Base-by-base conservation (phyloP, 495 filamentous ascomycete genomes). In the Penicillium riverlandense region DNA sequence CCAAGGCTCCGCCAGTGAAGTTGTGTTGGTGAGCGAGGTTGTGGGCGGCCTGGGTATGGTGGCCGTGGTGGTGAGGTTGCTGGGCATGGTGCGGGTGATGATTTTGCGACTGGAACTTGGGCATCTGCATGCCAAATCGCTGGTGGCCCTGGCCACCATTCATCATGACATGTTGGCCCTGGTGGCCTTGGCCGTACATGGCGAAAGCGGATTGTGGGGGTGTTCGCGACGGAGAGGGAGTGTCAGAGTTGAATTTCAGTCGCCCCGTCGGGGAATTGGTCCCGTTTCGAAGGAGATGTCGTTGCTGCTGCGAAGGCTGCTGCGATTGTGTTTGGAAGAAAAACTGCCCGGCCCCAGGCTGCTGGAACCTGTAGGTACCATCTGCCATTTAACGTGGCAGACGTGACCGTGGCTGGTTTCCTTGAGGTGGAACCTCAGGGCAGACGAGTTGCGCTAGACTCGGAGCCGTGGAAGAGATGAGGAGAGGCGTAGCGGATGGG, bases 141-240 rank as follows among this genome's bases (percentile, higher is more conserved):
- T 80, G 81, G 54, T 80, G 79, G 47, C 68, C 62, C 45, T 77
- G 74, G 45, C 65, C 68, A 42, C 83, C 77, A 61, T 82, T 84
- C 71, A 86, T 79, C 77, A 86, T 79, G 52, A 83, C 77, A 74
- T 89, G 85, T 64, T 91, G 88, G 50, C 79, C 81, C 59, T 90
- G 84, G 53, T 90, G 87, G 33, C 74, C 75, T 56, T 90, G 86
- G 50, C 76, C 80, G 70, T 85, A 95, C 89, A 95, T 95, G 54
- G 72, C 71, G 76, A 80, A 86, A 9, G 75, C 86, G 76, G 47
- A 78, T 76, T 43, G 78, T 79, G 41, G 83, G 78, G 69, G 69
- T 33, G 84, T 88, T 65, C 84, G 79, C 53, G 84, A 80, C 50
- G 83, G 78, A 36, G 82, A 82, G 37, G 80, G 79, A 32, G 84